Evolutionary conservation across 2,329 filamentous ascomycete species (phyloP).

Genomic region (Cladosporium sp.): DNA sequence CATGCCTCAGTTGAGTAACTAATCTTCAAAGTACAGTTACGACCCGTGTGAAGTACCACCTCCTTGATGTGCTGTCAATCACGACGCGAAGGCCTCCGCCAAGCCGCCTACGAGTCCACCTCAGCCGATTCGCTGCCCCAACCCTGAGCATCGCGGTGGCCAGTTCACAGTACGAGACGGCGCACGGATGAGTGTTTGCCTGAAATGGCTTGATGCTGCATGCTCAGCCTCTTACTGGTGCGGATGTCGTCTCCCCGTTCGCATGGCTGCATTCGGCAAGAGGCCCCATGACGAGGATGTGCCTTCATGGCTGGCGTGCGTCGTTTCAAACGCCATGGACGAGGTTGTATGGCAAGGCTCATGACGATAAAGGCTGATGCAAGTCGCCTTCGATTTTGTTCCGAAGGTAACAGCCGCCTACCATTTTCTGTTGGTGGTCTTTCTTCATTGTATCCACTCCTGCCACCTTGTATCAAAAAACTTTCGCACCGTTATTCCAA

Average conservation of each 20-base stretch:
- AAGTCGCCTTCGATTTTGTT: not conserved
- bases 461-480: too few species aligned
- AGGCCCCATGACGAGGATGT: not conserved
- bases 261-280: not conserved
- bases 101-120: not conserved
- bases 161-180: not conserved
- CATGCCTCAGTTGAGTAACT: not conserved
- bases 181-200: not conserved
- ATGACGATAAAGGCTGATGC: not conserved
- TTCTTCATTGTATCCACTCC: not conserved
- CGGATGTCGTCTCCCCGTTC: not conserved
- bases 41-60: not conserved
- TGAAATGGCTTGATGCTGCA: not conserved
- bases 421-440: not conserved
- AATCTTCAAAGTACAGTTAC: not conserved
- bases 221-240: not conserved
- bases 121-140: conserved; percentile 7
- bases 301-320: not conserved
- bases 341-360: not conserved
- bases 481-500: not conserved
- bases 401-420: not conserved
- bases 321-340: not conserved
- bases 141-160: not conserved
- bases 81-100: not conserved
- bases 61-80: conserved; percentile 4